Base-by-base conservation (phyloP, 768 basidiomycete genomes). In the Boletus subparvulus region DNA sequence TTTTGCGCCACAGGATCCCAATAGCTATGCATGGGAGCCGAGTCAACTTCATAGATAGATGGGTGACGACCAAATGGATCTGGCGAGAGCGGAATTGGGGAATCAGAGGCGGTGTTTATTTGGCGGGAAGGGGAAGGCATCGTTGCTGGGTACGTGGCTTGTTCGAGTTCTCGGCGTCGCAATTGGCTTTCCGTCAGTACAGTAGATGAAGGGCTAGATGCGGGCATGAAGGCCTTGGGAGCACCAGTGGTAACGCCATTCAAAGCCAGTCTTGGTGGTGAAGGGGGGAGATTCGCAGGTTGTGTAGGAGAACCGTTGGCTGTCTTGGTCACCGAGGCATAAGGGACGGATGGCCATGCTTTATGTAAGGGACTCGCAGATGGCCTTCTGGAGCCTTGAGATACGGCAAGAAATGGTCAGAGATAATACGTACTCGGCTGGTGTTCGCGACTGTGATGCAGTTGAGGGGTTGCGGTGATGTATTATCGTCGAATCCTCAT, bases 21-120 rank as follows among this genome's bases (percentile, higher is more conserved):
- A 55, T 80, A 77, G 5, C 75, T 65, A 35, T 73, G 67, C 32
- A 77, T 62, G 36, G 72, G 70, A 37, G 50, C 51, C 8, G 49
- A 24, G n/a, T 76, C 63, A 21, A 64, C 40, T 33, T 75, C 71
- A 30, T 76, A 69, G 17, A 75, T 62, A 3, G 88, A 90, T 33
- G 89, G 78, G 63, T 81, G 86, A 28, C 89, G 80, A 12, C 86
- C 85, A 65, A 92, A 92, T 28, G 90, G 90, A 73, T 92, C 90
- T 9, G 90, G 88, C 11, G 89, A 88, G n/a, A 91, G 75, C 39
- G 91, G 91, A 53, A 92, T 88, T 21, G 88, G 86, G 2, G 85
- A 84, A 41, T 77, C 77, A 10, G 74, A 58, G 32, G 61, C 44
- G 63, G 56, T 37, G 54, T 66, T 51, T 57, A 62, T 44, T 50